Evolutionary conservation across 2,329 filamentous ascomycete species (phyloP), one percentile per base, ranked within the genome.

Genomic region (Xylaria sp.): DNA sequence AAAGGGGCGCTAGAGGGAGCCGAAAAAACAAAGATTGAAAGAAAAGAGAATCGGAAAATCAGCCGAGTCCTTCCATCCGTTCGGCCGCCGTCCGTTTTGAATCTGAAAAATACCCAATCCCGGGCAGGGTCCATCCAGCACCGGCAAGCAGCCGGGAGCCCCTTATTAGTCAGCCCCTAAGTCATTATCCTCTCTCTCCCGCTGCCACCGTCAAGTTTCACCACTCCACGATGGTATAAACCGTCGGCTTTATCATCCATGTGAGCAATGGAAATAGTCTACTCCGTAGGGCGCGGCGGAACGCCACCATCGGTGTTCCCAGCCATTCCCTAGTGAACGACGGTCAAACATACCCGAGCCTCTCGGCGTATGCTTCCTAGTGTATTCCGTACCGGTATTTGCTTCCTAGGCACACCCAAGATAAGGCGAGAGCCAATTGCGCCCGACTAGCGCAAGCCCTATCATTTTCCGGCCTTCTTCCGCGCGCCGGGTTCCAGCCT

Each of bases 51-150:
- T 5, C 23, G 23, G 23, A 30, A 30, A 30, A 30, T 30, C 23
- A 30, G 23, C 23, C 23, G 23, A 30, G 23, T 30, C 23, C 23
- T 30, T 30, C 23, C 23, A 30, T 30, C 37, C 37, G 6, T 5
- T 9, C 37, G 37, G 37, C 37, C 37, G 37, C 37, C 37, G 37
- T 42, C 8, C 37, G 47, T 49, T 42, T 47, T 48, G 34, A 49
- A 19, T 44, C 48, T 56, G 11, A 52, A 44, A 57, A 47, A 54
- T 54, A 30, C 23, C 23, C 23, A 30, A 30, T 47, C 16, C 48
- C 16, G 16, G 16, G 55, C 53, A 63, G 58, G 61, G 60, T 63
- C 59, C 55, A 59, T 56, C 61, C 61, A 63, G 42, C n/a, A 46
- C 42, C 42, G n/a, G 42, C 13, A 6, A 2, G 10, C 6, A 16